These are phyloP conservation scores for Mimosa bimucronata DNA, from an alignment of 306 rosid genomes.

Conservation along the genomic window DNA sequence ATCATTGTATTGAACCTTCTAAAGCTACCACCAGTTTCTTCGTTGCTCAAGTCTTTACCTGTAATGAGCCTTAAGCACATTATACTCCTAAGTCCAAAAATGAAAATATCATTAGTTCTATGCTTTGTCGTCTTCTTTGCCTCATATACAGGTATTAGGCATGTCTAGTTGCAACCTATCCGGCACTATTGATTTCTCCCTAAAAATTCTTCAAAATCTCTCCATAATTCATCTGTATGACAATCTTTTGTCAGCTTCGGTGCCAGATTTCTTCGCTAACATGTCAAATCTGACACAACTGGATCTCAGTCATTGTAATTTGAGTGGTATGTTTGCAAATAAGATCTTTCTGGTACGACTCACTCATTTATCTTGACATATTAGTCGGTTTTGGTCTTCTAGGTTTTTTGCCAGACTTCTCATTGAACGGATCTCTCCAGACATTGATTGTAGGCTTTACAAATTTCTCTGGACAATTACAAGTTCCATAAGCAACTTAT, in stretches of 20 bases:
- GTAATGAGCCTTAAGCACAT: not conserved
- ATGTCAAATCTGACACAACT: conserved; percentile 28
- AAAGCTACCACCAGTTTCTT: too few relatives aligned
- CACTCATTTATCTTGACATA: conserved; percentile 17
- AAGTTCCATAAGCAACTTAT: too few relatives aligned
- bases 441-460: not conserved
- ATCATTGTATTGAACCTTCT: too few relatives aligned
- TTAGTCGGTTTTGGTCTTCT: not conserved
- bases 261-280: conserved; percentile 38
- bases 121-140: conserved; percentile 31
- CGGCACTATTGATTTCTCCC: conserved; percentile 22
- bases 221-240: conserved; percentile 29
- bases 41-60: too few relatives aligned
- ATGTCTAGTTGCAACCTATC: too few relatives aligned
- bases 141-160: conserved; percentile 35
- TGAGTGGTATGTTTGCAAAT: conserved; percentile 23
- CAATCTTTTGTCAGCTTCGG: conserved; percentile 32
- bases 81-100: not conserved
- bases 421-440: conserved; percentile 2
- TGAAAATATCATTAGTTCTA: conserved; percentile 26
- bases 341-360: too few relatives aligned
- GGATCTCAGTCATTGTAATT: not conserved
- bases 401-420: conserved; percentile 36
- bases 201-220: conserved; percentile 19
- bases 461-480: conserved; percentile 27